A percentile compares a stretch with the other conserved stretches of the same genome.
Conservation (phyloP, 1,284 basidiomycete species). For the Papiliotrema nemorosa region DNA sequence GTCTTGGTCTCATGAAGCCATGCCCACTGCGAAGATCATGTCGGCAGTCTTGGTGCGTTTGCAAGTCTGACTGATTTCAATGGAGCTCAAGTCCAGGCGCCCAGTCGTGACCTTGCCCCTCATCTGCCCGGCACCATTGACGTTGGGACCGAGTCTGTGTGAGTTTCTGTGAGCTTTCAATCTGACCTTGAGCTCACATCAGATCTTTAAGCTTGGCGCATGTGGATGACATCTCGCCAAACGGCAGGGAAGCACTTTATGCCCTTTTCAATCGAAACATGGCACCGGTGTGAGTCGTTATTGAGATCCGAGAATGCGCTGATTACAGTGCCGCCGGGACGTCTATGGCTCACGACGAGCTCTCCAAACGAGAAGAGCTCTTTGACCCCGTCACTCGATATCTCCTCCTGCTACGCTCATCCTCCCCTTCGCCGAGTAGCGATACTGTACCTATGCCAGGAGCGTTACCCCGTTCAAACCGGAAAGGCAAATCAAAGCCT, state of each 20-base stretch:
- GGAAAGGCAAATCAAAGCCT: conserved; percentile 4
- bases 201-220: background rate
- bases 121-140: background rate
- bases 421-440: background rate
- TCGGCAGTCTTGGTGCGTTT: background rate
- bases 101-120: background rate
- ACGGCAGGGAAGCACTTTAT: conserved; percentile 24
- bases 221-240: background rate
- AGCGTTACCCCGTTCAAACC: conserved; percentile 7
- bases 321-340: conserved; percentile 10
- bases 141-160: background rate
- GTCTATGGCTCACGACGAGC: conserved; percentile 24
- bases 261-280: conserved; percentile 37
- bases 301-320: background rate
- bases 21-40: background rate
- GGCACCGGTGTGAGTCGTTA: conserved; percentile 17
- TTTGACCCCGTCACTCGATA: conserved; percentile 39
- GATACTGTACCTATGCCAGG: conserved; percentile 13
- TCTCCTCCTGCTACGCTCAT: conserved; percentile 16
- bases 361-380: conserved; percentile 39
- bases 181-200: background rate
- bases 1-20: background rate
- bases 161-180: background rate
- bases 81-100: background rate
- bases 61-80: background rate